These are phyloP conservation scores for Penicillium sp. DNA, from an alignment of 2,329 filamentous ascomycete genomes.

Conservation along the genomic window DNA sequence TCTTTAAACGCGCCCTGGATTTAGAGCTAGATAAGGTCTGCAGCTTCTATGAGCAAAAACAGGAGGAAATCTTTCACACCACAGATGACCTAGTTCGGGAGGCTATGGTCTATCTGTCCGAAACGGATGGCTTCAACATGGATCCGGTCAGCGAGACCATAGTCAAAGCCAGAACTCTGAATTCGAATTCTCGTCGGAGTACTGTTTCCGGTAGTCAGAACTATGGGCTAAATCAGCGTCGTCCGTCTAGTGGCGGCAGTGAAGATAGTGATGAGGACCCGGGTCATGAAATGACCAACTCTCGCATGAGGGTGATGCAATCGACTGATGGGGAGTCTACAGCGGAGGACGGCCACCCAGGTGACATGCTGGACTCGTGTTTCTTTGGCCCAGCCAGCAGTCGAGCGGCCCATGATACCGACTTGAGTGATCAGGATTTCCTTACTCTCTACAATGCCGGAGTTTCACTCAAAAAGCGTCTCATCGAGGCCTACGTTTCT, in stretches of 20 bases:
- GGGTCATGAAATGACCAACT: conserved; percentile 4
- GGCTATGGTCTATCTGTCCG: conserved; percentile 65
- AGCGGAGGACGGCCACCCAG: conserved; percentile 28
- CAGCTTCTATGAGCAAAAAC: conserved; percentile 86
- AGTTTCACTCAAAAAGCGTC: conserved; percentile 89
- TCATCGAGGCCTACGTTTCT: conserved; percentile 82
- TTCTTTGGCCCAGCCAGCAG: conserved; percentile 24
- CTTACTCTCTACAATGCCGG: conserved; percentile 67
- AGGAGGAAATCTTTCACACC: conserved; percentile 80
- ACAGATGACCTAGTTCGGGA: conserved; percentile 74
- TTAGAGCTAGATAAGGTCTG: conserved; percentile 91
- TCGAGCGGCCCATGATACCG: conserved; percentile 59
- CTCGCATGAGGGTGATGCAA: conserved; percentile 15
- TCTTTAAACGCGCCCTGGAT: conserved; percentile 79
- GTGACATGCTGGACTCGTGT: conserved; percentile 37
- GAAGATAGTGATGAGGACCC: conserved; percentile 63
- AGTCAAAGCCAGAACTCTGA: conserved; percentile 42
- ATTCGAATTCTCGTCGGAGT: conserved; percentile 42
- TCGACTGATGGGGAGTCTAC: conserved; percentile 29
- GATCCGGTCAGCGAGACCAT: conserved; percentile 43
- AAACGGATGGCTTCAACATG: conserved; percentile 47
- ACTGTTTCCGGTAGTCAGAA: conserved; percentile 54
- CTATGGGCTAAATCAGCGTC: conserved; percentile 45
- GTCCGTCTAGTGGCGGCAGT: conserved; percentile 47
- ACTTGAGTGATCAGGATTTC: conserved; percentile 71